phyloP scores from a whole-genome alignment of 768 basidiomycete species.

The Mycena albidolilacea region DNA sequence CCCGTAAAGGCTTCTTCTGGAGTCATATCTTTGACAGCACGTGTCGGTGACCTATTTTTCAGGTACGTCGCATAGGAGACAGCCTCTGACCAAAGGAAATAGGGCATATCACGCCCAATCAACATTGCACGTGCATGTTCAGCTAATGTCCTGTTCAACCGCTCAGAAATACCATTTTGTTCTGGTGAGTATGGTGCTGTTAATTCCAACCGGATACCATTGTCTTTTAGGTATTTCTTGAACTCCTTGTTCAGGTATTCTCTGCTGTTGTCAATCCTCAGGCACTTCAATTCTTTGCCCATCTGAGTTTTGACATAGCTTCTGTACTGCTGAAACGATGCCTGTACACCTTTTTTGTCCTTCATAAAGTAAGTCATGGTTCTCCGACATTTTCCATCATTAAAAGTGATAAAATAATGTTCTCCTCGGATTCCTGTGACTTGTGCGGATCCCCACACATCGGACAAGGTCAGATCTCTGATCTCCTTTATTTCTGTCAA shows the following conservation, averaged over 20 bases:
- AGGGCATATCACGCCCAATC: conserved; percentile 20
- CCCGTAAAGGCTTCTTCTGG: conserved; percentile 52
- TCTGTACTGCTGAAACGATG: background rate
- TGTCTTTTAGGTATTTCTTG: background rate
- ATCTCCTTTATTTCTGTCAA: conserved; percentile 23
- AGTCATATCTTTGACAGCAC: conserved; percentile 6
- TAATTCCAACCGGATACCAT: conserved; percentile 42
- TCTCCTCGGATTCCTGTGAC: too few species aligned
- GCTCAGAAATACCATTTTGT: conserved; percentile 50
- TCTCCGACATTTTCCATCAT: background rate
- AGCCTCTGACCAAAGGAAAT: conserved; percentile 40
- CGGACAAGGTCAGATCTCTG: too few species aligned
- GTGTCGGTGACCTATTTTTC: conserved; percentile 31
- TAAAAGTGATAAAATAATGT: too few species aligned
- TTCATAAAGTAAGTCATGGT: background rate
- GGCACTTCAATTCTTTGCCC: background rate
- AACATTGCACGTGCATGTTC: conserved; percentile 44
- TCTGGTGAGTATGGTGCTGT: conserved; percentile 45
- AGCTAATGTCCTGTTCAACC: conserved; percentile 42
- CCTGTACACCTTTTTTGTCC: background rate
- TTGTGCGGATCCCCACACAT: too few species aligned
- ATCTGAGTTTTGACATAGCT: conserved; percentile 24
- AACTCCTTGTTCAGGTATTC: conserved; percentile 20
- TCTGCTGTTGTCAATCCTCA: conserved; percentile 42
- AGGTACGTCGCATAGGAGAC: conserved; percentile 40